phyloP scores from a whole-genome alignment of 73 alveolate species.

The Stentor roeselii region DNA sequence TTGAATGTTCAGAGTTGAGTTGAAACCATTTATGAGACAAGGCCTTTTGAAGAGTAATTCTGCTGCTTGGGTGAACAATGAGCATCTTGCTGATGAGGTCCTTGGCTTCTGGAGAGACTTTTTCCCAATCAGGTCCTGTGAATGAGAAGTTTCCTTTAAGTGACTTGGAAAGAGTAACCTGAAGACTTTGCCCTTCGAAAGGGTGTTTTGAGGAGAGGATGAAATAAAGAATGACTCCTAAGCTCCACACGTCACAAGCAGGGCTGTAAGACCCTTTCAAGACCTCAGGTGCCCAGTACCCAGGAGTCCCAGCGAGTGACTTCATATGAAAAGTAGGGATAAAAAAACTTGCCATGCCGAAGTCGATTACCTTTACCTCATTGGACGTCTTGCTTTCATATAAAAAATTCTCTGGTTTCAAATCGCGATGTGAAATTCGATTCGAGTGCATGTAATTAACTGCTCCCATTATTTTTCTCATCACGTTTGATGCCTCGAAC shows the following conservation, averaged over 20 bases:
- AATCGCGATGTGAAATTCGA: neutral
- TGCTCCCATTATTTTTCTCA: slow-evolving; percentile 27
- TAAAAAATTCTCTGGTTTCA: slow-evolving; percentile 20
- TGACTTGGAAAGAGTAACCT: neutral
- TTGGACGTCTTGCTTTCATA: neutral
- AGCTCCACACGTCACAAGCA: slow-evolving; percentile 58
- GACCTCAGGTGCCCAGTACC: slow-evolving; percentile 57
- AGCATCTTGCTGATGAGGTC: slow-evolving; percentile 63
- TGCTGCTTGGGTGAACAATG: slow-evolving; percentile 37
- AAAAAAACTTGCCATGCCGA: neutral
- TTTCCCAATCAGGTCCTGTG: neutral
- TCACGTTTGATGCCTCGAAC: slow-evolving; percentile 30
- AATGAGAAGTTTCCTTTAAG: neutral
- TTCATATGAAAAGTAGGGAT: neutral
- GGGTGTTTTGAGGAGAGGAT: slow-evolving; percentile 51
- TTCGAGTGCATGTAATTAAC: neutral
- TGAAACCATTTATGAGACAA: slow-evolving; percentile 63
- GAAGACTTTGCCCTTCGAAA: slow-evolving; percentile 32
- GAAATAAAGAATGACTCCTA: slow-evolving; percentile 56
- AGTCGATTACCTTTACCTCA: neutral
- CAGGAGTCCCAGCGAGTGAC: slow-evolving; percentile 33
- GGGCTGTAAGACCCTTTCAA: slow-evolving; percentile 43
- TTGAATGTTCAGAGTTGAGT: neutral
- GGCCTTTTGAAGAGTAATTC: slow-evolving; percentile 59
- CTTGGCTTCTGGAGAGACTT: slow-evolving; percentile 42